Conservation (phyloP, 805 yeast species). For the Wickerhamiella alocasiicola region DNA sequence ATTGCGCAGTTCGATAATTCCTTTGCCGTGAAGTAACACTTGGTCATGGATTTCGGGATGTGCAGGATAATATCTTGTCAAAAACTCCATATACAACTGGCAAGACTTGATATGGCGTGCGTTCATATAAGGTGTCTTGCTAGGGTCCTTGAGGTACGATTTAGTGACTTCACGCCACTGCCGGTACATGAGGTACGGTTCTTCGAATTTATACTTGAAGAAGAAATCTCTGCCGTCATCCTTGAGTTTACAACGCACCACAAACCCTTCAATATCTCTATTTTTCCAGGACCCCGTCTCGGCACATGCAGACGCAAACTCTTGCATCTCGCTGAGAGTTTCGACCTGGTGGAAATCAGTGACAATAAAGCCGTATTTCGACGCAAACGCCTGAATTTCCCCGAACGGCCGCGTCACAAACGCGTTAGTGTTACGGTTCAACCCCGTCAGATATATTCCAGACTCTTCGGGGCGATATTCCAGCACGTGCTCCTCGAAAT, state of each 20-base stretch:
- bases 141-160: slow-evolving; percentile 30
- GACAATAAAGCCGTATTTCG: slow-evolving; percentile 51
- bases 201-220: slow-evolving; percentile 89
- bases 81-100: slow-evolving; percentile 56
- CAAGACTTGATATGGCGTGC: slow-evolving; percentile 47
- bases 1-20: slow-evolving; percentile 63
- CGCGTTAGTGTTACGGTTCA: slow-evolving; percentile 51
- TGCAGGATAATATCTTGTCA: slow-evolving; percentile 39
- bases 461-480: slow-evolving; percentile 53
- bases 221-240: slow-evolving; percentile 39
- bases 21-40: slow-evolving; percentile 42
- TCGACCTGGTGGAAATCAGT: slow-evolving; percentile 37
- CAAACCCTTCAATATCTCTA: slow-evolving; percentile 85
- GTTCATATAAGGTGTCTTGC: slow-evolving; percentile 21
- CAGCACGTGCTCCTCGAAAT: slow-evolving; percentile 85
- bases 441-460: slow-evolving; percentile 84
- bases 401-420: slow-evolving; percentile 57
- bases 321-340: slow-evolving; percentile 33
- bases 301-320: slow-evolving; percentile 44
- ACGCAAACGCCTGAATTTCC: slow-evolving; percentile 48
- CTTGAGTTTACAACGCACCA: slow-evolving; percentile 47
- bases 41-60: slow-evolving; percentile 36
- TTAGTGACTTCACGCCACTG: slow-evolving; percentile 82
- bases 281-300: slow-evolving; percentile 59
- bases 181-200: slow-evolving; percentile 84